phyloP scores from a whole-genome alignment of 768 basidiomycete genomes.

The Boletus fagicola region DNA sequence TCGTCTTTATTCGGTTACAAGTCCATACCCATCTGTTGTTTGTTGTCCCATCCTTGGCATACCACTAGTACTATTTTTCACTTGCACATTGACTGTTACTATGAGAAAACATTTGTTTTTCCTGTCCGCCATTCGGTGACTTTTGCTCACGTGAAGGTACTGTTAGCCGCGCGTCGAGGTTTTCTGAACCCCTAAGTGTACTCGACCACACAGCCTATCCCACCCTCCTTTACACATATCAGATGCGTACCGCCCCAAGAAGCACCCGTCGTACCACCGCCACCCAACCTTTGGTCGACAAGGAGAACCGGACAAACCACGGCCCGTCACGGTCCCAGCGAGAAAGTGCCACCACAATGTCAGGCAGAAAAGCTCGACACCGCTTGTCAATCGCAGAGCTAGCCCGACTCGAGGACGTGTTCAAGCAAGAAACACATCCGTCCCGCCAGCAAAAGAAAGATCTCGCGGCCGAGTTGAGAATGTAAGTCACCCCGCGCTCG shows the following conservation, averaged over 20 bases:
- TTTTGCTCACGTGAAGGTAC: constrained; percentile 20
- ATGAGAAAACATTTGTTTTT: not conserved
- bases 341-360: not conserved
- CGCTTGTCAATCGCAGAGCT: constrained; percentile 36
- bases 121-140: not conserved
- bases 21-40: constrained; percentile 3
- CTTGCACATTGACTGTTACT: not conserved
- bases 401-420: constrained; percentile 27
- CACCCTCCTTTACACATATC: constrained; percentile 15
- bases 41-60: constrained; percentile 13
- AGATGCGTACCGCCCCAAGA: constrained; percentile 30
- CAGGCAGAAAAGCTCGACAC: constrained; percentile 33
- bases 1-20: constrained; percentile 24
- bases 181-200: constrained; percentile 1
- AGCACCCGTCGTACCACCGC: constrained; percentile 26
- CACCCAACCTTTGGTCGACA: constrained; percentile 5
- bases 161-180: constrained; percentile 23
- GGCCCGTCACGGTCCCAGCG: not conserved
- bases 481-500: constrained; percentile 21
- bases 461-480: constrained; percentile 26
- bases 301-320: constrained; percentile 17
- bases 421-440: constrained; percentile 31
- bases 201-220: constrained; percentile 23
- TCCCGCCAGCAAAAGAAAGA: constrained; percentile 30
- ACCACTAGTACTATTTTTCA: not conserved